Conservation (phyloP, 345 rosid species). For the Bruguiera parviflora region DNA sequence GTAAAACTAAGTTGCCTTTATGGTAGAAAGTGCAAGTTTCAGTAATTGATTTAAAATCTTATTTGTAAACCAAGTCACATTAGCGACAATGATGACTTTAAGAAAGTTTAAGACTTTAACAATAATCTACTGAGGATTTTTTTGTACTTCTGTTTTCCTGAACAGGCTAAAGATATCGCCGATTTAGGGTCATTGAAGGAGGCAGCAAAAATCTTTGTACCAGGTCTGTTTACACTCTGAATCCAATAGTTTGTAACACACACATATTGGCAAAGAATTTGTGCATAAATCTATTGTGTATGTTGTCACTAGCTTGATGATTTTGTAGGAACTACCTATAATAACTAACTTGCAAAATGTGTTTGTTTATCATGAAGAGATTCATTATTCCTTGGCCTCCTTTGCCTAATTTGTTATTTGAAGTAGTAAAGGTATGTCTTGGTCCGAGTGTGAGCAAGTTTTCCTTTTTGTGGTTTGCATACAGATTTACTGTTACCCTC, state of each 20-base stretch:
- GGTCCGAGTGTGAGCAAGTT: neutral
- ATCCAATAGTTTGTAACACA: neutral
- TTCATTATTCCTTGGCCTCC: too few relatives aligned
- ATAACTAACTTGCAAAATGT: too few relatives aligned
- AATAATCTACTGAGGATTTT: neutral
- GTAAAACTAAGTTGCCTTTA: neutral
- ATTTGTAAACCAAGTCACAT: neutral
- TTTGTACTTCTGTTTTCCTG: conserved; percentile 14
- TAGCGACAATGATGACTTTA: neutral
- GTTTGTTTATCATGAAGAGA: too few relatives aligned
- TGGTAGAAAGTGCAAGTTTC: neutral
- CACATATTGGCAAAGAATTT: too few relatives aligned
- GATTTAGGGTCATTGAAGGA: conserved; percentile 81
- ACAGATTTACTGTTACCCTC: neutral
- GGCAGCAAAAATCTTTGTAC: conserved; percentile 81
- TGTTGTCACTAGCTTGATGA: too few relatives aligned
- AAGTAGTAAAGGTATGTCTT: too few relatives aligned
- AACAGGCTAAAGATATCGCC: conserved; percentile 78
- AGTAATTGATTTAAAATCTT: neutral
- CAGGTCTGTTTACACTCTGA: conserved; percentile 42
- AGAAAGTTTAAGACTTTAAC: conserved; percentile 3
- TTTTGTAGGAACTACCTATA: too few relatives aligned
- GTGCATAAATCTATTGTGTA: too few relatives aligned
- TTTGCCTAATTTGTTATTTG: too few relatives aligned
- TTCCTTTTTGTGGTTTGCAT: neutral